phyloP scores from a whole-genome alignment of 768 basidiomycete genomes.

The Daedaleopsis sinensis region DNA sequence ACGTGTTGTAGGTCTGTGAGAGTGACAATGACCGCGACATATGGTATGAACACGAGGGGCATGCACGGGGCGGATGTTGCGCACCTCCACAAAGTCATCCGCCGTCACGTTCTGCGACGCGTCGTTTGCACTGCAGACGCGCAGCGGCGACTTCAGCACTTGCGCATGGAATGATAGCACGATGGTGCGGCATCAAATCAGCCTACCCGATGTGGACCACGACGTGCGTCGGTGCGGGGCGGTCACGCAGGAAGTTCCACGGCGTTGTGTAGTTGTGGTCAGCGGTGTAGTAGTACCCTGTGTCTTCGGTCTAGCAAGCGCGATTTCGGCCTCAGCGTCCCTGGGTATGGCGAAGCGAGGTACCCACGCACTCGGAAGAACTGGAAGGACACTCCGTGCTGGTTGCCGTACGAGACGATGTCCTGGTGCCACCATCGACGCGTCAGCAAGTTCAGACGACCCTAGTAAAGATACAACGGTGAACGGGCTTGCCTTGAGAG shows the following conservation, averaged over 20 bases:
- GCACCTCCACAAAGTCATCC: slow-evolving; percentile 46
- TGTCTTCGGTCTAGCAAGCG: slow-evolving; percentile 52
- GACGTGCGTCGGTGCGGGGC: slow-evolving; percentile 50
- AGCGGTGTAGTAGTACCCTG: slow-evolving; percentile 52
- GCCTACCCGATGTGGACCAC: slow-evolving; percentile 57
- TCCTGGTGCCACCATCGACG: slow-evolving; percentile 35
- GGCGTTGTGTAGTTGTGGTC: slow-evolving; percentile 65
- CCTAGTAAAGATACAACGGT: slow-evolving; percentile 3
- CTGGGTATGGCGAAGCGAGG: not conserved
- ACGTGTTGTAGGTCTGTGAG: slow-evolving; percentile 49
- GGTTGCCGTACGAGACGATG: slow-evolving; percentile 53
- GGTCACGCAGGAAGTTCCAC: slow-evolving; percentile 55
- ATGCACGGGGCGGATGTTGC: not conserved
- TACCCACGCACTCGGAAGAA: slow-evolving; percentile 46
- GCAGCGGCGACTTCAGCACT: no score
- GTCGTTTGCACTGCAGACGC: slow-evolving; percentile 50
- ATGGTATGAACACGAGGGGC: not conserved
- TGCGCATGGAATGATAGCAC: not conserved
- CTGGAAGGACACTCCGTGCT: slow-evolving; percentile 54
- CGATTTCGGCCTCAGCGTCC: not conserved
- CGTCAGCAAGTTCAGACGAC: not conserved
- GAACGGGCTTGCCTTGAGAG: slow-evolving; percentile 39
- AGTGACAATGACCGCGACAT: no score
- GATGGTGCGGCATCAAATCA: not conserved
- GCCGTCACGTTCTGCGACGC: slow-evolving; percentile 52